These are phyloP conservation scores for Diphasiastrum complanatum DNA, from an alignment of 83 land plant species.

Conservation along the genomic window DNA sequence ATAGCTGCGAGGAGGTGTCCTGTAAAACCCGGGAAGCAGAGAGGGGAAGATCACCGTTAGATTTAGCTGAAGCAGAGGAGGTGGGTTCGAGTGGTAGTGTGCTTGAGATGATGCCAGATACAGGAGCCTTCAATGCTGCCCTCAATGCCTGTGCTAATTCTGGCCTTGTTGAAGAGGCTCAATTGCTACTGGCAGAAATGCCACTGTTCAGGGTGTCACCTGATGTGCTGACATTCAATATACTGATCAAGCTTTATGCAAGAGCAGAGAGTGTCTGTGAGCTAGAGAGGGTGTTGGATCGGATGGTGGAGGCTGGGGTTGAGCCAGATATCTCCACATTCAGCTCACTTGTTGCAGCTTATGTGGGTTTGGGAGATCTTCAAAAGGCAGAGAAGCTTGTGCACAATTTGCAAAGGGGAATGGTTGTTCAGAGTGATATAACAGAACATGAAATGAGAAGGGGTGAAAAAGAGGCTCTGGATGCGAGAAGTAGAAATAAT, in stretches of 20 bases:
- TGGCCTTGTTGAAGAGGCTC: constrained; percentile 45
- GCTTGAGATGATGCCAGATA: constrained; percentile 57
- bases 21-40: neutral
- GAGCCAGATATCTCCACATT: constrained; percentile 56
- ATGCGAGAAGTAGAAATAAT: neutral
- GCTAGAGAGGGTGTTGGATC: constrained; percentile 41
- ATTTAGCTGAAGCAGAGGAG: neutral
- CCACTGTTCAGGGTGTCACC: constrained; percentile 42
- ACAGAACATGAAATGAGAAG: neutral
- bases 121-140: constrained; percentile 85
- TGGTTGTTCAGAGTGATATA: no score
- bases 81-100: neutral
- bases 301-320: constrained; percentile 42
- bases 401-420: constrained; percentile 47
- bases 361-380: constrained; percentile 71
- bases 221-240: constrained; percentile 76
- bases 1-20: neutral
- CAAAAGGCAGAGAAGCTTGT: constrained; percentile 61
- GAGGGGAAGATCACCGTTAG: neutral
- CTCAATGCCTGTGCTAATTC: constrained; percentile 83
- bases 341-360: constrained; percentile 81
- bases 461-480: neutral
- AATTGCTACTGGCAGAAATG: constrained; percentile 47
- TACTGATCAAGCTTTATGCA: constrained; percentile 86
- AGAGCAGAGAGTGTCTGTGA: constrained; percentile 43